Percentiles rank a stretch among this genome's conserved stretches.
phyloP scores from a whole-genome alignment of 2,329 filamentous ascomycete genomes.

The Penicillium sumatraense region DNA sequence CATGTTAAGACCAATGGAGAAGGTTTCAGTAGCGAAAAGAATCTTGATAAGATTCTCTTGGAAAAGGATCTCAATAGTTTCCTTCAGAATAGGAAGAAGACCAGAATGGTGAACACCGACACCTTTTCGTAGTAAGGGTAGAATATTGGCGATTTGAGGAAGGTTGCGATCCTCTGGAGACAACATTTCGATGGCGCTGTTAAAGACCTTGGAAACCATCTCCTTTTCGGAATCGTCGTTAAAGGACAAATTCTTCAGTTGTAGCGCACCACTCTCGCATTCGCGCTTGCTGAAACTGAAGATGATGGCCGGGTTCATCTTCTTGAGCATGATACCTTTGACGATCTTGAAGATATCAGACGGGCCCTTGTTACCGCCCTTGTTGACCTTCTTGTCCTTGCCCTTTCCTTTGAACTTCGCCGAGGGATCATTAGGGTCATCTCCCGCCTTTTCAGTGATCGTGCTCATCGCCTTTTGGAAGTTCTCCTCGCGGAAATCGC shows the following conservation, averaged over 20 bases:
- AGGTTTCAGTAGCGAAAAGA: constrained; percentile 95
- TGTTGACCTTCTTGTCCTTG: constrained; percentile 90
- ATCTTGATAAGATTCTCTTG: constrained; percentile 98
- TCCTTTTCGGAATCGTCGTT: constrained; percentile 95
- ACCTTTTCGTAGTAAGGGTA: constrained; percentile 85
- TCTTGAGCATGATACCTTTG: constrained; percentile 97
- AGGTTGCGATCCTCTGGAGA: constrained; percentile 88
- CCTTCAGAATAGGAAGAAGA: constrained; percentile 91
- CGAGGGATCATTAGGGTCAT: constrained; percentile 77
- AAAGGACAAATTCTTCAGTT: constrained; percentile 86
- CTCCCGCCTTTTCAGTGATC: constrained; percentile 84
- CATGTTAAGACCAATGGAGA: constrained; percentile 99
- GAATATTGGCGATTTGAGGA: constrained; percentile 86
- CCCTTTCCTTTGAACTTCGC: constrained; percentile 84
- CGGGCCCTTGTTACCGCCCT: constrained; percentile 73
- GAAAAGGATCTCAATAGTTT: constrained; percentile 98
- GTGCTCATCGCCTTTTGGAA: constrained; percentile 95
- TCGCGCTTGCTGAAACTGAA: constrained; percentile 99
- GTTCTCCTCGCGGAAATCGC: constrained; percentile 93
- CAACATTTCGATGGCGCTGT: constrained; percentile 87
- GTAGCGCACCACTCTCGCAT: constrained; percentile 86
- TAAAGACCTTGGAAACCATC: constrained; percentile 93
- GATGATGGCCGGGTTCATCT: constrained; percentile 96
- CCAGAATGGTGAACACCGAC: constrained; percentile 98
- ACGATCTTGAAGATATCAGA: constrained; percentile 97